Evolutionary conservation across 2,329 filamentous ascomycete species (phyloP).

Genomic region (Diaporthe citri): DNA sequence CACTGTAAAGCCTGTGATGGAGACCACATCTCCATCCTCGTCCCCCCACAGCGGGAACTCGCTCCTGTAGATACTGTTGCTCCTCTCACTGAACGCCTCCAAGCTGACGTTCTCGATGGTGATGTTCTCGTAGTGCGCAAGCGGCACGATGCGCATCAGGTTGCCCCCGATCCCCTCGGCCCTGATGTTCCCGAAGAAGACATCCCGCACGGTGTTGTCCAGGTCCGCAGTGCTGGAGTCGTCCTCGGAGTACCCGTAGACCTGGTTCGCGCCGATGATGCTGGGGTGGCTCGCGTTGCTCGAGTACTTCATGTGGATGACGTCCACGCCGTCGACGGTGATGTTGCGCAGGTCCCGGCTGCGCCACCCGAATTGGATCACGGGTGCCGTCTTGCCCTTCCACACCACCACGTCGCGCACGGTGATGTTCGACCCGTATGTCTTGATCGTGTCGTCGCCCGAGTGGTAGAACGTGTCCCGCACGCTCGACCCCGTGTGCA

Average conservation of each 20-base stretch:
- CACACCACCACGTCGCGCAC: slow-evolving; percentile 46
- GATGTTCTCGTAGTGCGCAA: slow-evolving; percentile 40
- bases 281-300: slow-evolving; percentile 41
- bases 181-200: slow-evolving; percentile 41
- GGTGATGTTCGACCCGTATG: slow-evolving; percentile 49
- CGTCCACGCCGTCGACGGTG: slow-evolving; percentile 45
- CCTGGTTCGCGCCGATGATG: slow-evolving; percentile 44
- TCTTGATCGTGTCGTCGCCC: slow-evolving; percentile 53
- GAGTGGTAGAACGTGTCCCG: slow-evolving; percentile 52
- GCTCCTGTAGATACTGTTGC: slow-evolving; percentile 39
- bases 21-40: slow-evolving; percentile 18
- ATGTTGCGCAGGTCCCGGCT: slow-evolving; percentile 46
- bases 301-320: slow-evolving; percentile 47
- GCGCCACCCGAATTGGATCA: slow-evolving; percentile 53
- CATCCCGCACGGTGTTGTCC: slow-evolving; percentile 31
- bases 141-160: slow-evolving; percentile 40
- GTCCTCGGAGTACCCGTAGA: slow-evolving; percentile 41
- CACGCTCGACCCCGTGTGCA: slow-evolving; percentile 49
- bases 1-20: slow-evolving; percentile 37
- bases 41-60: slow-evolving; percentile 38
- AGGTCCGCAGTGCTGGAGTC: slow-evolving; percentile 40
- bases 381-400: slow-evolving; percentile 50
- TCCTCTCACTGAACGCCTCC: slow-evolving; percentile 36
- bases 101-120: slow-evolving; percentile 41
- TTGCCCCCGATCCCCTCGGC: slow-evolving; percentile 41